These are phyloP conservation scores for Phaffomyces thermotolerans DNA, from an alignment of 805 yeast genomes.

Conservation along the genomic window DNA sequence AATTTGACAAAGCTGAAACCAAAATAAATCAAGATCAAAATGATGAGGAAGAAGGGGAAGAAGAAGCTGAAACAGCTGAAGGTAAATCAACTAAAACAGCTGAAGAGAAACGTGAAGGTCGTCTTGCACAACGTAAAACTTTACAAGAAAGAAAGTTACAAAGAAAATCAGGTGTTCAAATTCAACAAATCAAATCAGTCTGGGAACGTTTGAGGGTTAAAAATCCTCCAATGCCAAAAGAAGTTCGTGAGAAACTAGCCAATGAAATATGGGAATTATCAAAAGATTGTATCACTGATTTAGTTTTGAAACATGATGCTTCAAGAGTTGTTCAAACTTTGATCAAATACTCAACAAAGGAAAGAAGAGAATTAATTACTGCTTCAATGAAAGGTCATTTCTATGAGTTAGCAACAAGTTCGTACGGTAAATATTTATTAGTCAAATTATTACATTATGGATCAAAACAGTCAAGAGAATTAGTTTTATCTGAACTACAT, in stretches of 20 bases:
- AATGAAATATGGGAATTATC: constrained; percentile 81
- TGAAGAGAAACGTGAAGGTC: constrained; percentile 49
- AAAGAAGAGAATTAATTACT: constrained; percentile 66
- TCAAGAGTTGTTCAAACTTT: constrained; percentile 93
- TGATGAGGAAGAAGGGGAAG: constrained; percentile 16
- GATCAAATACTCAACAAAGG: constrained; percentile 76
- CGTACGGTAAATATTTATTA: constrained; percentile 88
- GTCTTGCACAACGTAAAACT: constrained; percentile 74
- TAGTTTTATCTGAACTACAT: constrained; percentile 76
- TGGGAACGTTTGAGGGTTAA: constrained; percentile 92
- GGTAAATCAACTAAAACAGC: constrained; percentile 23
- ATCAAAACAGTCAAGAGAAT: constrained; percentile 66
- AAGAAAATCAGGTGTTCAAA: constrained; percentile 81
- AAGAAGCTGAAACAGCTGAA: constrained; percentile 19
- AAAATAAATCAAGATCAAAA: constrained; percentile 18
- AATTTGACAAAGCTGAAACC: constrained; percentile 23
- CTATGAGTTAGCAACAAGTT: constrained; percentile 79
- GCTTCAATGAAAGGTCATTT: constrained; percentile 64
- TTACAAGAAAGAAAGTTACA: constrained; percentile 78
- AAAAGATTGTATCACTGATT: constrained; percentile 68
- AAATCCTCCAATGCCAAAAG: constrained; percentile 72
- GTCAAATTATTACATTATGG: constrained; percentile 92
- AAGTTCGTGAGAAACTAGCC: constrained; percentile 67
- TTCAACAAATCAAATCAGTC: constrained; percentile 72
- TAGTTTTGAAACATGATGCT: constrained; percentile 93